phyloP scores from a whole-genome alignment of 129 eudicot species.

The Chrysanthemum lavandulifolium region DNA sequence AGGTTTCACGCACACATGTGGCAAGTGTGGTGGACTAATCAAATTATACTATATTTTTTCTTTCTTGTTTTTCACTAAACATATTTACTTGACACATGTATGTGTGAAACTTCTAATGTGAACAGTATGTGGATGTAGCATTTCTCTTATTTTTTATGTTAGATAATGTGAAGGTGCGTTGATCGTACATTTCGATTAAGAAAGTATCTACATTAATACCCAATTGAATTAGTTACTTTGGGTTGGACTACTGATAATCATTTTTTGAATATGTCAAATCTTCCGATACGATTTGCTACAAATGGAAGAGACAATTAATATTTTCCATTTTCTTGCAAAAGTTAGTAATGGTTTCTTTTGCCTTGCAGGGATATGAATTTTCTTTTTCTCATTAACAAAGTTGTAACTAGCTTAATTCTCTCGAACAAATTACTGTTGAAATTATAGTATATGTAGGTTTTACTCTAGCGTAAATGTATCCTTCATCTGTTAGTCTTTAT shows the following conservation, averaged over 20 bases:
- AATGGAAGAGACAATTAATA: neutral
- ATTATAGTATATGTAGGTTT: constrained; percentile 1
- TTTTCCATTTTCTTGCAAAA: neutral
- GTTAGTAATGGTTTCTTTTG: constrained; percentile 4
- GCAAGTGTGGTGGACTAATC: no score
- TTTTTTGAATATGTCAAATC: constrained; percentile 16
- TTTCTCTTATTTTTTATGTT: constrained; percentile 5
- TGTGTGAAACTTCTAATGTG: no score
- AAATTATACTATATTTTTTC: no score
- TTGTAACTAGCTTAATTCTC: constrained; percentile 7
- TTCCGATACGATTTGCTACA: neutral
- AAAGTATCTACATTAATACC: neutral
- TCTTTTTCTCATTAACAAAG: neutral
- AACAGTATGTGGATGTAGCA: no score
- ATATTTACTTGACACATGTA: no score
- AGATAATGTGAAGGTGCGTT: constrained; percentile 6
- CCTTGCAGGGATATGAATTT: constrained; percentile 15
- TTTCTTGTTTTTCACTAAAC: no score
- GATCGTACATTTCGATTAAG: constrained; percentile 11
- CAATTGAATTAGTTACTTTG: neutral
- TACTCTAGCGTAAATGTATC: constrained; percentile 5
- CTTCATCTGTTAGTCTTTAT: constrained; percentile 5
- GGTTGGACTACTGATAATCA: constrained; percentile 4
- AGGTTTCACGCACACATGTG: no score
- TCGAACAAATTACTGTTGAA: constrained; percentile 18